Base-by-base conservation (phyloP, 257 asterid species). In the Salvia miltiorrhiza region DNA sequence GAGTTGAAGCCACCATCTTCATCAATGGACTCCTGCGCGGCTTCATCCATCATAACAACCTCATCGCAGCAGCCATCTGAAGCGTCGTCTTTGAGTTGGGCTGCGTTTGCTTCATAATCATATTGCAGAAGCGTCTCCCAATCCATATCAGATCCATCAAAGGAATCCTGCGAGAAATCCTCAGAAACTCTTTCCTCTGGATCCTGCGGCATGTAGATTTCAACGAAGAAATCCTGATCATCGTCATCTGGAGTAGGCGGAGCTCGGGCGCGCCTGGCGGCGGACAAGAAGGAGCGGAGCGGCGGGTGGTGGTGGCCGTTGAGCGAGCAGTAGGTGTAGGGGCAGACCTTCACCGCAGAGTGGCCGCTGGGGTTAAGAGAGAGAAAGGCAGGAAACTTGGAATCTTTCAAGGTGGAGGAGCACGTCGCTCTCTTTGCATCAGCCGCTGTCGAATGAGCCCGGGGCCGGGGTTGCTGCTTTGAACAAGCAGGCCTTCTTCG, bases 281-380 rank as follows among this genome's bases (percentile, higher is more conserved):
- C 84, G 2, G 90, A 81, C 77, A 93, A n/a, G 81, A 93, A 93
- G 56, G 76, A 28, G 88, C 87, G 87, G 43, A 82, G 57, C 19
- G 95, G 79, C 70, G 80, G 76, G 23, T 80, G 97, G 35, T 64
- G 86, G 78, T 86, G 97, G n/a, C 96, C 98, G 49, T 93, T 93
- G n/a, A 90, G 90, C 6, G 98, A 90, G 21, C 98, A 93, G 52
- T 93, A 90, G 10, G 84, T 80, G 35, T 88, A 93, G 0, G 97
- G 86, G 65, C 98, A 93, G 19, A 93, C 96, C 67, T 82, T 88
- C 71, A 87, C 24, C 4, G 76, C 76, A 48, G 98, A 90, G 7
- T 84, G 76, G 56, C 83, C 96, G 11, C 91, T 93, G 5, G 81
- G 79, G 76, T 56, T 76, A 57, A 93, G 88, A 1, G 65, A 72